Conservation (phyloP, 192 early-diverging fungal genomes). For the Chytriomyces confervae region DNA sequence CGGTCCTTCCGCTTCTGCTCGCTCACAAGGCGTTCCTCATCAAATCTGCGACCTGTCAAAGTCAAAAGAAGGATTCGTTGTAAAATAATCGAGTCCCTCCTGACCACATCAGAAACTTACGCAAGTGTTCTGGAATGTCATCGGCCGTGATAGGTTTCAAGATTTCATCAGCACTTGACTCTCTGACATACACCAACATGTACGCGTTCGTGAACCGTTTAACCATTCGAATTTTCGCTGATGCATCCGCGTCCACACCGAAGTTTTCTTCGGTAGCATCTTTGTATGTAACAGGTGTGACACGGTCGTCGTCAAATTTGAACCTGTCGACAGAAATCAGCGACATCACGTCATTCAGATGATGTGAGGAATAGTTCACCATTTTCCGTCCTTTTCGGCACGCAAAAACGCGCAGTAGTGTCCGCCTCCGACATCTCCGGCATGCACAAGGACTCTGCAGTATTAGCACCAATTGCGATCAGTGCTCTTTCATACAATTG, state of each 20-base stretch:
- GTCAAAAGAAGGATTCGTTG: slow-evolving; percentile 20
- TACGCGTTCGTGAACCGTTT: slow-evolving; percentile 97
- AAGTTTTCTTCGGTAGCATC: slow-evolving; percentile 95
- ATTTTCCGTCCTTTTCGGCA: slow-evolving; percentile 80
- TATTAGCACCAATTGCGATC: background rate
- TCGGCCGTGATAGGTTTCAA: slow-evolving; percentile 65
- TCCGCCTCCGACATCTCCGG: slow-evolving; percentile 88
- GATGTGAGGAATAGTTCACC: slow-evolving; percentile 53
- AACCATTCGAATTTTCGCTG: slow-evolving; percentile 12
- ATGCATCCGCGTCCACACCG: slow-evolving; percentile 72
- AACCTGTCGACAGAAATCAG: slow-evolving; percentile 22
- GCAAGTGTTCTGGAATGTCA: slow-evolving; percentile 85
- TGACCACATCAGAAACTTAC: slow-evolving; percentile 31
- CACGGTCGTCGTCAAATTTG: slow-evolving; percentile 95
- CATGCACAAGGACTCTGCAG: slow-evolving; percentile 88
- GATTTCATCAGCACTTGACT: slow-evolving; percentile 72
- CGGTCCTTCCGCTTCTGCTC: slow-evolving; percentile 73
- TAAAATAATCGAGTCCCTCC: background rate
- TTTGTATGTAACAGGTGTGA: slow-evolving; percentile 74
- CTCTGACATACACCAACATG: slow-evolving; percentile 97
- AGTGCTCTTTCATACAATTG: background rate
- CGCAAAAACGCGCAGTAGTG: slow-evolving; percentile 93
- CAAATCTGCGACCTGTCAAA: slow-evolving; percentile 36
- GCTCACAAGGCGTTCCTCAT: slow-evolving; percentile 64
- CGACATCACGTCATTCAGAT: too few species aligned